A percentile compares a stretch with the other conserved stretches of the same genome.
Evolutionary conservation across 352 stramenopile species (phyloP).

Genomic region (Globisporangium orthogonon): DNA sequence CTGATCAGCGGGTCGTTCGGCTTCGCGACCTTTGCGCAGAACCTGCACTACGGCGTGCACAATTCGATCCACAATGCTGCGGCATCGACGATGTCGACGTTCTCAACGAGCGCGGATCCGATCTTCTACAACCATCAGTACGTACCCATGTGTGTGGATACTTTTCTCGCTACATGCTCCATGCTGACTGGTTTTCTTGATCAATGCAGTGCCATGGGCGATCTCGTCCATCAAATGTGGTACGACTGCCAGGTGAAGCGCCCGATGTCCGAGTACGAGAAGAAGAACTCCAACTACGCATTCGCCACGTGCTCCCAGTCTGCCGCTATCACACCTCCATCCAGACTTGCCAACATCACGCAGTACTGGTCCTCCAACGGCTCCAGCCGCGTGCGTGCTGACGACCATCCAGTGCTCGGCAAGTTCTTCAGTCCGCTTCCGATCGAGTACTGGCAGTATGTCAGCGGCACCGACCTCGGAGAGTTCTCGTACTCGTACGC

Average conservation of each 20-base stretch:
- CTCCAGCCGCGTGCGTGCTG: conserved; percentile 20
- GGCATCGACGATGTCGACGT: conserved; percentile 37
- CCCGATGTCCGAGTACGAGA: conserved; percentile 40
- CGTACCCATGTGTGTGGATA: conserved; percentile 12
- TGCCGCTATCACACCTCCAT: conserved; percentile 21
- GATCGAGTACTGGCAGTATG: conserved; percentile 59
- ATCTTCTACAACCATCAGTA: conserved; percentile 80
- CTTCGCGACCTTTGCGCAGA: conserved; percentile 41
- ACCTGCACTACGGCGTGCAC: conserved; percentile 53
- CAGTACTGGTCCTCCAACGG: conserved; percentile 29
- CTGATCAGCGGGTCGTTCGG: conserved; percentile 41
- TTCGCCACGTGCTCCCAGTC: conserved; percentile 34
- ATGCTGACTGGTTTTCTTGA: not conserved
- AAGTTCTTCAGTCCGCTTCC: conserved; percentile 48
- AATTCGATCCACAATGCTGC: conserved; percentile 65
- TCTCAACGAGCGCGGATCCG: conserved; percentile 44
- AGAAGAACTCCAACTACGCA: conserved; percentile 38
- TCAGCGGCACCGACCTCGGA: conserved; percentile 37
- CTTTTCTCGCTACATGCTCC: not conserved
- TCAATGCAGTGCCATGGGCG: conserved; percentile 34
- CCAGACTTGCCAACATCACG: conserved; percentile 33
- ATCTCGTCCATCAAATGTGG: conserved; percentile 61
- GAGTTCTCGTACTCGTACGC: conserved; percentile 59
- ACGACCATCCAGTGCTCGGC: conserved; percentile 33
- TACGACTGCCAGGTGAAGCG: conserved; percentile 60